Conservation (phyloP, 2,329 filamentous ascomycete species). For the Alternaria gansuensis region DNA sequence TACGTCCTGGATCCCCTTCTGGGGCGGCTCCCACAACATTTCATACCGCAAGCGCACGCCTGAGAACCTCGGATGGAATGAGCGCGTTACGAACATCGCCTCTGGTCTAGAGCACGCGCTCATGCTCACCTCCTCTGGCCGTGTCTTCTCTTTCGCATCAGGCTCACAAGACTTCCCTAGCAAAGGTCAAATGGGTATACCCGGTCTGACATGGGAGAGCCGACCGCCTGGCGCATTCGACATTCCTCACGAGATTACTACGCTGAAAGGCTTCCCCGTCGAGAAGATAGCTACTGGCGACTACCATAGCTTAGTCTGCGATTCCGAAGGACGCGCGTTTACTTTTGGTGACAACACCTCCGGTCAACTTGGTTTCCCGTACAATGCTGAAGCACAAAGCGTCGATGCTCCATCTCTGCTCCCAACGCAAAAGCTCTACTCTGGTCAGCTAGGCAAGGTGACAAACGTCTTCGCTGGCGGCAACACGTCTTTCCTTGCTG, state of each 20-base stretch:
- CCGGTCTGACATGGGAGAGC: constrained; percentile 80
- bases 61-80: constrained; percentile 69
- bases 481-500: constrained; percentile 83
- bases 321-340: constrained; percentile 79
- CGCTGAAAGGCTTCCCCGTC: constrained; percentile 75
- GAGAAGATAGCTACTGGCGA: constrained; percentile 83
- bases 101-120: constrained; percentile 87
- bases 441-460: constrained; percentile 70
- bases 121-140: constrained; percentile 82
- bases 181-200: constrained; percentile 86
- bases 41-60: constrained; percentile 79
- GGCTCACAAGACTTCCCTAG: constrained; percentile 80
- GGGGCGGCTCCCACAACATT: constrained; percentile 67
- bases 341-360: constrained; percentile 89
- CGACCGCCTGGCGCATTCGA: constrained; percentile 82
- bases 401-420: constrained; percentile 76
- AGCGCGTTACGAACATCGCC: constrained; percentile 76
- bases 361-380: constrained; percentile 89
- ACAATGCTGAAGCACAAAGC: constrained; percentile 66
- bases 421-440: constrained; percentile 76
- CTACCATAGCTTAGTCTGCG: constrained; percentile 81
- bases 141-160: constrained; percentile 87
- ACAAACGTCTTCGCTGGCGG: constrained; percentile 87
- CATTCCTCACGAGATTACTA: constrained; percentile 78
- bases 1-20: constrained; percentile 77